Conservation (phyloP, 2,329 filamentous ascomycete species). For the Fusarium sp. region DNA sequence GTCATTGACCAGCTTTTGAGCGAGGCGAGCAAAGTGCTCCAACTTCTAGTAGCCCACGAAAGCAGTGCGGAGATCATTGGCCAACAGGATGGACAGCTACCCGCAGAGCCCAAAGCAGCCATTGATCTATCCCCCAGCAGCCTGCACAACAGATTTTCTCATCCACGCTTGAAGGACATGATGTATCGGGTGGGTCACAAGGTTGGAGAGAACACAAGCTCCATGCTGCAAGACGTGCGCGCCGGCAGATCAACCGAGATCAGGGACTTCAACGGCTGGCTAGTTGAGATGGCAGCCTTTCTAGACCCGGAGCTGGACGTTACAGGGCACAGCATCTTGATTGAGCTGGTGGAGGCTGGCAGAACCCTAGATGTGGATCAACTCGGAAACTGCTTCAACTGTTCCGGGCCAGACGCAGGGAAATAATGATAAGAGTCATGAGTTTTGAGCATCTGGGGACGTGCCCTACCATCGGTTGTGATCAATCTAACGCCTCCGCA, state of each 20-base stretch:
- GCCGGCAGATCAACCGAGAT: slow-evolving; percentile 69
- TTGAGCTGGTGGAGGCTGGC: slow-evolving; percentile 60
- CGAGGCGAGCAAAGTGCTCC: slow-evolving; percentile 84
- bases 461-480: slow-evolving; percentile 28
- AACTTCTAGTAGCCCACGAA: slow-evolving; percentile 74
- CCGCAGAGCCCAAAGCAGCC: slow-evolving; percentile 6
- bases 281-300: slow-evolving; percentile 63
- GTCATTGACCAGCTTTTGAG: slow-evolving; percentile 78
- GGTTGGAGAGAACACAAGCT: slow-evolving; percentile 70
- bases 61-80: slow-evolving; percentile 58
- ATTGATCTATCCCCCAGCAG: slow-evolving; percentile 34
- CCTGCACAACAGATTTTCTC: slow-evolving; percentile 61
- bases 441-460: slow-evolving; percentile 28
- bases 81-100: slow-evolving; percentile 3
- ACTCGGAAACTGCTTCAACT: slow-evolving; percentile 51
- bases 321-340: slow-evolving; percentile 58
- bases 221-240: slow-evolving; percentile 73
- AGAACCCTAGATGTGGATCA: slow-evolving; percentile 53
- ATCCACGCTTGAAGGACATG: slow-evolving; percentile 59
- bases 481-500: slow-evolving; percentile 36
- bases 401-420: slow-evolving; percentile 29
- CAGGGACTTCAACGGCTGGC: slow-evolving; percentile 72
- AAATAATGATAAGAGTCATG: slow-evolving; percentile 29
- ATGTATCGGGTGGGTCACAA: slow-evolving; percentile 64
- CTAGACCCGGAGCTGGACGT: slow-evolving; percentile 55